Evolutionary conservation across 768 basidiomycete genomes (phyloP).

Genomic region (Leccinum fibrillosum): DNA sequence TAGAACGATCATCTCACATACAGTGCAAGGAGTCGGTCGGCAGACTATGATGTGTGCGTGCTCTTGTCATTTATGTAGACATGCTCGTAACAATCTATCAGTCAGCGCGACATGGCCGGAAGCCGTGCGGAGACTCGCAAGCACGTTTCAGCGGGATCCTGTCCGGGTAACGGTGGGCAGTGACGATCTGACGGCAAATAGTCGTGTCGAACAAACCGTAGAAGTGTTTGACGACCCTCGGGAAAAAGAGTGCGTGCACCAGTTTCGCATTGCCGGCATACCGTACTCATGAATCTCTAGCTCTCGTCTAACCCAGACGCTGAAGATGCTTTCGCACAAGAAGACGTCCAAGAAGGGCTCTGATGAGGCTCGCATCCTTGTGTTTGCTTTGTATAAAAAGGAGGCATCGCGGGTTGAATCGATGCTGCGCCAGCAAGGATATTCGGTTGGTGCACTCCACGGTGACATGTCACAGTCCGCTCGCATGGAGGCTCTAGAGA

Average conservation of each 20-base stretch:
- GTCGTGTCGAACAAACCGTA: slow-evolving; percentile 87
- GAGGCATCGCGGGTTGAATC: slow-evolving; percentile 90
- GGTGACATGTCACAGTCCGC: slow-evolving; percentile 88
- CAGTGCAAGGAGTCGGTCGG: slow-evolving; percentile 62
- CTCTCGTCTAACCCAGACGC: slow-evolving; percentile 54
- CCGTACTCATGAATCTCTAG: slow-evolving; percentile 32
- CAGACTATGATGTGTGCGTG: slow-evolving; percentile 93
- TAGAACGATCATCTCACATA: slow-evolving; percentile 76
- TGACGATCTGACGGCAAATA: slow-evolving; percentile 93
- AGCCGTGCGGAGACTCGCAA: slow-evolving; percentile 83
- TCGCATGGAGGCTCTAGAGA: slow-evolving; percentile 80
- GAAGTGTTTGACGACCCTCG: slow-evolving; percentile 86
- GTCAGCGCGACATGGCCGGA: slow-evolving; percentile 99
- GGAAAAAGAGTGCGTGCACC: slow-evolving; percentile 73
- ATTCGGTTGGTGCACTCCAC: slow-evolving; percentile 78
- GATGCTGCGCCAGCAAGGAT: slow-evolving; percentile 70
- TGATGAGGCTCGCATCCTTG: slow-evolving; percentile 67
- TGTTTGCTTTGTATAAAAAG: slow-evolving; percentile 98
- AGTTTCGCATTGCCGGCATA: background rate
- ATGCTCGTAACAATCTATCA: slow-evolving; percentile 25
- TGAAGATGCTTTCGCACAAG: slow-evolving; percentile 56
- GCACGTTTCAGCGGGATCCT: slow-evolving; percentile 81
- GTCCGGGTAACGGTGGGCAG: slow-evolving; percentile 92
- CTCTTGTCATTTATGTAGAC: background rate
- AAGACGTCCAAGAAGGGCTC: slow-evolving; percentile 51